phyloP scores from a whole-genome alignment of 176 grass and related monocot genomes.

The Alloteropsis semialata region DNA sequence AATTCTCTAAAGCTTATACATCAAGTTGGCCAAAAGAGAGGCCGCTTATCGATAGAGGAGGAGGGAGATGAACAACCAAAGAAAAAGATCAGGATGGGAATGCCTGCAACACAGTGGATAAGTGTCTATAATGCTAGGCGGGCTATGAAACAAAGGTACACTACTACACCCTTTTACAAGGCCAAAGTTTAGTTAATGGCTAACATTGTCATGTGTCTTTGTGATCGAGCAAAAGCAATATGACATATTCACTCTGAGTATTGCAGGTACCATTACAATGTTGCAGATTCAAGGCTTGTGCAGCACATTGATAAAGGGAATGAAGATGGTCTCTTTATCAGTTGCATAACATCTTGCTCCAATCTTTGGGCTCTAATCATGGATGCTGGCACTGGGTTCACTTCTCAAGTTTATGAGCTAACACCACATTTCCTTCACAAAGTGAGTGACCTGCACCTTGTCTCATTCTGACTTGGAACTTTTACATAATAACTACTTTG shows the following conservation, averaged over 20 bases:
- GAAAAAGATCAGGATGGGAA: slow-evolving; percentile 94
- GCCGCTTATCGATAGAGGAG: slow-evolving; percentile 79
- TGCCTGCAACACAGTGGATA: slow-evolving; percentile 99
- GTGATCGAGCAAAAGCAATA: slow-evolving; percentile 4
- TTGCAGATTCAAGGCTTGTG: slow-evolving; percentile 85
- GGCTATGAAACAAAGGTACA: slow-evolving; percentile 95
- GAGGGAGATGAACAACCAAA: slow-evolving; percentile 92
- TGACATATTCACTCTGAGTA: background rate
- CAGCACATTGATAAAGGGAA: slow-evolving; percentile 97
- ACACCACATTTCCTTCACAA: slow-evolving; percentile 97
- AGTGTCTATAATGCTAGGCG: slow-evolving; percentile 93
- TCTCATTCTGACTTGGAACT: slow-evolving; percentile 8
- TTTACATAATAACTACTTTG: slow-evolving; percentile 20
- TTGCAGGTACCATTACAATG: slow-evolving; percentile 98
- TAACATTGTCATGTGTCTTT: background rate
- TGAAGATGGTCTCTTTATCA: slow-evolving; percentile 95
- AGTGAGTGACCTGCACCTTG: slow-evolving; percentile 50
- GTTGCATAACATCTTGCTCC: slow-evolving; percentile 79
- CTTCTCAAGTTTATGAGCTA: slow-evolving; percentile 90
- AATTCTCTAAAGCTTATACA: slow-evolving; percentile 76
- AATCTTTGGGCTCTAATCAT: slow-evolving; percentile 99
- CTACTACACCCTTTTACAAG: slow-evolving; percentile 40
- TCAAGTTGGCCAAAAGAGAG: slow-evolving; percentile 98
- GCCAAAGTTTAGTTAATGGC: background rate
- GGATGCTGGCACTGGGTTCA: slow-evolving; percentile 95